Evolutionary conservation across 306 rosid species (phyloP), one percentile per base, ranked within the genome.

Genomic region (Castanopsis chinensis): DNA sequence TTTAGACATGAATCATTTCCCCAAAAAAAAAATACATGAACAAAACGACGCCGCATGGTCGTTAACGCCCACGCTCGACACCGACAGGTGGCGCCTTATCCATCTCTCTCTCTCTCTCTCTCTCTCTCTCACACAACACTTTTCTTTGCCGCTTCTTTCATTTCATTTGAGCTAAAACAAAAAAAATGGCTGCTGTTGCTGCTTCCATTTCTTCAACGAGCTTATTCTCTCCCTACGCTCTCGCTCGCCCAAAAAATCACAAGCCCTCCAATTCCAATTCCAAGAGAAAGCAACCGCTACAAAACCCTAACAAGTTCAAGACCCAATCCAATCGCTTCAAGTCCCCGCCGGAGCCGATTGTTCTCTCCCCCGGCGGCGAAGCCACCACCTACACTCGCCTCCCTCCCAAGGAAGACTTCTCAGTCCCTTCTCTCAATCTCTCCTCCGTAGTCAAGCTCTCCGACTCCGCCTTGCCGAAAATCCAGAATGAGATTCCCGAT

Each of bases 381-480:
- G 94, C 99, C 76, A 92, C 94, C 75, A 95, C 97, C 79, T 92
- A 82, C 87, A 89, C 91, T 25, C 91, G 98, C 67, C 89, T 94
- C 18, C 99, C 97, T 3, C 97, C 92, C 79, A 90, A 71, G 74
- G 94, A 92, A 68, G 97, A 94, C 68, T 94, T 83, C 21, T 51
- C 89, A 1, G 81, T 79, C 12, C 84, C 88, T 5, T 33, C 60
- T 10, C 58, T 76, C 28, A 80, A n/a, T 59, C 37, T 86, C 43
- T 35, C 92, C 7, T 28, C 85, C 43, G 96, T 88, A 84, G 88
- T 95, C 63, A 91, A 87, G 88, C 99, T 92, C 83, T 81, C 94
- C 18, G 97, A 92, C 2, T 70, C 94, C 21, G 59, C 74, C 25
- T 79, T 85, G 2, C 86, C 88, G 18, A 63, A 54, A 18, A 35